phyloP scores from a whole-genome alignment of 75 land plant genomes.

The Picea glauca region DNA sequence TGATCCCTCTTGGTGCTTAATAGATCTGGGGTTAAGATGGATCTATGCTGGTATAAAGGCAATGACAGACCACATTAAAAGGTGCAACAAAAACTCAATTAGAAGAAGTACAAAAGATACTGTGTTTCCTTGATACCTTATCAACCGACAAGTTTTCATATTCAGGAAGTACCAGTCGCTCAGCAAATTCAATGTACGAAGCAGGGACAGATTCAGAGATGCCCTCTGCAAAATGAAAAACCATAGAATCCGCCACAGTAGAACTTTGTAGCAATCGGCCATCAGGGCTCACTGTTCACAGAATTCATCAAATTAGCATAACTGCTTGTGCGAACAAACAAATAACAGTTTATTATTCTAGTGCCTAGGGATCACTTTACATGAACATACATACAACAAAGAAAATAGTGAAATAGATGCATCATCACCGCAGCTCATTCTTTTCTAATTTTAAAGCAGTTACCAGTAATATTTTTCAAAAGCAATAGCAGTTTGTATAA shows the following conservation, averaged over 20 bases:
- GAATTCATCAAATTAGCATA: slow-evolving; percentile 8
- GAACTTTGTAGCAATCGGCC: slow-evolving; percentile 94
- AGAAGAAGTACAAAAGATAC: not conserved
- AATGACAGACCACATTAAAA: not conserved
- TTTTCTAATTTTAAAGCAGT: not conserved
- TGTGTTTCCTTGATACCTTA: slow-evolving; percentile 47
- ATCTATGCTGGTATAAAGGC: too few species aligned
- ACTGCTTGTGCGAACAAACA: not conserved
- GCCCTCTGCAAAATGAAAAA: slow-evolving; percentile 76
- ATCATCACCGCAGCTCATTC: not conserved
- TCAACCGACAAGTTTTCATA: slow-evolving; percentile 44
- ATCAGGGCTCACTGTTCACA: slow-evolving; percentile 87
- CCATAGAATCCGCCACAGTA: slow-evolving; percentile 80
- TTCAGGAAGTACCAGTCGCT: slow-evolving; percentile 83
- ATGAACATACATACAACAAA: too few species aligned
- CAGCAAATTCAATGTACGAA: slow-evolving; percentile 98
- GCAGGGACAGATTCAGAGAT: slow-evolving; percentile 71
- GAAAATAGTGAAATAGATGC: too few species aligned
- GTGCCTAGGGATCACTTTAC: too few species aligned
- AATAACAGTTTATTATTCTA: not conserved
- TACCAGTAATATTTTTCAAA: not conserved
- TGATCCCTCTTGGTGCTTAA: too few species aligned
- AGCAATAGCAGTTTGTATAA: not conserved
- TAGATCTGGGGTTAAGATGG: too few species aligned
- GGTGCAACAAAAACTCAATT: not conserved